Evolutionary conservation across 2,329 filamentous ascomycete species (phyloP).

Genomic region (Fusarium virguliforme): DNA sequence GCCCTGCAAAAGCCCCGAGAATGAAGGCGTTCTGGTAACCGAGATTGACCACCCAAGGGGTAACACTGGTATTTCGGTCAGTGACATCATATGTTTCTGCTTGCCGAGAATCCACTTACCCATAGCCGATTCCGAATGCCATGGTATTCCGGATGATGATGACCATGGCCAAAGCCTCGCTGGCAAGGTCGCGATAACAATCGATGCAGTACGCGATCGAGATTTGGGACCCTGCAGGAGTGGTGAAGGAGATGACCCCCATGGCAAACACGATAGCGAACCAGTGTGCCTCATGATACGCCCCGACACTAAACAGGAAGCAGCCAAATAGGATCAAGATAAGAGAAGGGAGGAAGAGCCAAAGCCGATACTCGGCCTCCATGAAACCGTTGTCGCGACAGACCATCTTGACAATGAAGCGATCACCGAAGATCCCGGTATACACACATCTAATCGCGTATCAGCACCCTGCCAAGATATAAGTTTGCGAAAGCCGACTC

Average conservation of each 20-base stretch:
- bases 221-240: conserved; percentile 4
- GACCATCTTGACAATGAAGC: conserved; percentile 17
- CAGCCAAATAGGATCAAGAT: neutral
- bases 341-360: conserved; percentile 17
- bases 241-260: conserved; percentile 15
- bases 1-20: conserved; percentile 18
- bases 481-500: neutral
- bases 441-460: neutral
- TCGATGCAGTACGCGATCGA: conserved; percentile 22
- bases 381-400: conserved; percentile 15
- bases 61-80: conserved; percentile 9
- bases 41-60: conserved; percentile 21
- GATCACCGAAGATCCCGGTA: conserved; percentile 11
- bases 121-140: conserved; percentile 16
- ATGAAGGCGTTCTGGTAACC: conserved; percentile 26
- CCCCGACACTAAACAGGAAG: neutral
- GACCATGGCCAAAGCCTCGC: conserved; percentile 12
- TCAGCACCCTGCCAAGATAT: neutral
- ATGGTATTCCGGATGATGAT: conserved; percentile 24
- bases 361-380: conserved; percentile 21
- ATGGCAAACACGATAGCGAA: conserved; percentile 9
- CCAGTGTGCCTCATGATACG: neutral
- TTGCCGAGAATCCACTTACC: neutral
- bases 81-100: neutral
- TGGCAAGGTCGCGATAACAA: conserved; percentile 11